Base-by-base conservation (phyloP, 2,329 filamentous ascomycete genomes). In the Metarhizium brunneum region DNA sequence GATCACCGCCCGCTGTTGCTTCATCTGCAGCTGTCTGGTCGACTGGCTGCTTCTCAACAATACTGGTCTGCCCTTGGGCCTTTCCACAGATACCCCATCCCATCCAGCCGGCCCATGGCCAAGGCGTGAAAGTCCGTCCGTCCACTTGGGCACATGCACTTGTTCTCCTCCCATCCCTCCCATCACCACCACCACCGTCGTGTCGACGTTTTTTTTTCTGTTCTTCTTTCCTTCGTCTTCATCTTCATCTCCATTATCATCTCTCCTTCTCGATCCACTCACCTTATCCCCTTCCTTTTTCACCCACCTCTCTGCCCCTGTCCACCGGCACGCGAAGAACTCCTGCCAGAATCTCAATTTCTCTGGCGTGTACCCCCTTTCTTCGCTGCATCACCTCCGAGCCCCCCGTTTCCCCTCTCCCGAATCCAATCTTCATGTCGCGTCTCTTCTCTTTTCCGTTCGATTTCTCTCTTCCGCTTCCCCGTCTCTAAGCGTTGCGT, bases 341-440 rank as follows among this genome's bases (percentile, higher is more conserved):
- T 57, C 57, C 56, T 57, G 59, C 56, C 58, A 47, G 50, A 50
- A 36, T 45, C 25, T 50, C 55, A 57, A 53, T 53, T 47, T 50
- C 53, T 49, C 55, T 59, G 61, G 61, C 62, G 59, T 62, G 56
- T 51, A 54, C 54, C 66, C 69, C 62, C 66, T 66, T 70, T 69
- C 64, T 63, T 66, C 60, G 54, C 64, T 60, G 57, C 60, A 50
- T 65, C 62, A 61, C 56, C 58, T 61, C 61, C 62, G 55, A 59
- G 53, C 57, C 57, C 25, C 52, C 25, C 45, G 45, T 48, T 54
- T 52, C 36, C 47, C 50, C 56, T 18, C 55, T 55, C 36, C 54
- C 43, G 47, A 47, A 48, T 51, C 6, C 53, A 57, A 50, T 20
- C 50, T 43, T 47, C 58, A 57, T 55, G 59, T 53, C 54, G 58